phyloP scores from a whole-genome alignment of 805 yeast species.

The Wickerhamomyces rabaulensis region DNA sequence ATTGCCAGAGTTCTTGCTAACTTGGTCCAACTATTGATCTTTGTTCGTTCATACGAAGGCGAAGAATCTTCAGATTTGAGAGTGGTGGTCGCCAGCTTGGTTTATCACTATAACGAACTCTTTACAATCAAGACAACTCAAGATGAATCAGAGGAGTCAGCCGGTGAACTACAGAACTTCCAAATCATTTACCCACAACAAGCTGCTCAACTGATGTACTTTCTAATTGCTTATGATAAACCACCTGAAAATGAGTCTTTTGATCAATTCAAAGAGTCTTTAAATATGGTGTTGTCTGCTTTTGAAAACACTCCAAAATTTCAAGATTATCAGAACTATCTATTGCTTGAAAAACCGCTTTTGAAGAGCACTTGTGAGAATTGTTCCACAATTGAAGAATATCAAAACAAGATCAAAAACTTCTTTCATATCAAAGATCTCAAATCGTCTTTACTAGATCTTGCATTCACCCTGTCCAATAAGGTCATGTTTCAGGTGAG shows the following conservation, averaged over 20 bases:
- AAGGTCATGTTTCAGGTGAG: constrained; percentile 5
- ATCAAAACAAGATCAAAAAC: background rate
- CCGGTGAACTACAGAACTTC: background rate
- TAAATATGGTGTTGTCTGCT: background rate
- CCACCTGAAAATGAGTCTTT: background rate
- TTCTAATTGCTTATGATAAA: constrained; percentile 8
- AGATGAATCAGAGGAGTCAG: background rate
- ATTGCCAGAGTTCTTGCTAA: constrained; percentile 14
- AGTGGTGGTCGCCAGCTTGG: constrained; percentile 2
- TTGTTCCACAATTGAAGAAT: constrained; percentile 1
- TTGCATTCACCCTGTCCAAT: constrained; percentile 5
- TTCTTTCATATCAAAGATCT: constrained; percentile 2
- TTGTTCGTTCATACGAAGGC: constrained; percentile 8
- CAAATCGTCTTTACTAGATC: constrained; percentile 1
- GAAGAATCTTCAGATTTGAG: constrained; percentile 3
- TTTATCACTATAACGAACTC: constrained; percentile 5
- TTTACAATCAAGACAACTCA: constrained; percentile 1
- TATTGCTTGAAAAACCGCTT: constrained; percentile 1
- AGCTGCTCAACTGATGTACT: constrained; percentile 8
- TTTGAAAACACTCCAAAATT: background rate
- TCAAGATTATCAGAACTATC: constrained; percentile 3
- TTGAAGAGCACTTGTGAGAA: background rate
- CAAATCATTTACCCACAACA: constrained; percentile 9
- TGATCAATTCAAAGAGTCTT: constrained; percentile 3
- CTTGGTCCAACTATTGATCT: constrained; percentile 11